These are phyloP conservation scores for Grifola frondosa DNA, from an alignment of 1,284 basidiomycete species.

Conservation along the genomic window DNA sequence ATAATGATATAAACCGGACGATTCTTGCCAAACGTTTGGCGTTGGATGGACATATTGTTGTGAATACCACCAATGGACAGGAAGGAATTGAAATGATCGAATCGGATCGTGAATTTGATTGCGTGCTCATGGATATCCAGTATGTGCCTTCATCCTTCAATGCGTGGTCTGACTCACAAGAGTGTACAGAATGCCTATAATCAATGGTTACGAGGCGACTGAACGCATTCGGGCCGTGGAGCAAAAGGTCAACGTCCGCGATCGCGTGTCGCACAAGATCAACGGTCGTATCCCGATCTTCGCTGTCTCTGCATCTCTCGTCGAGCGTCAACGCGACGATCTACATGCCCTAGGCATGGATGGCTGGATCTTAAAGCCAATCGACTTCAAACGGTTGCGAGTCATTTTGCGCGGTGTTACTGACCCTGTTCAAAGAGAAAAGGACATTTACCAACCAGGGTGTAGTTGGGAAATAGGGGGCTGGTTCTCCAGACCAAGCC, in stretches of 20 bases:
- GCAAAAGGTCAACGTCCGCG: constrained; percentile 22
- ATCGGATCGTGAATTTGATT: constrained; percentile 67
- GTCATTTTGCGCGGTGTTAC: constrained; percentile 60
- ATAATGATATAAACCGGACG: constrained; percentile 76
- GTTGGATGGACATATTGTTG: constrained; percentile 67
- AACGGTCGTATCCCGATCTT: constrained; percentile 81
- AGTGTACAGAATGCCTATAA: constrained; percentile 71
- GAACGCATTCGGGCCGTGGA: constrained; percentile 68
- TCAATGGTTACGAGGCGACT: constrained; percentile 77
- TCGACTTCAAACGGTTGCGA: constrained; percentile 74
- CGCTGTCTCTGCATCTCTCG: constrained; percentile 79
- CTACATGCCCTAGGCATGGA: constrained; percentile 69
- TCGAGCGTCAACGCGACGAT: constrained; percentile 61
- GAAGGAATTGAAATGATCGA: constrained; percentile 68
- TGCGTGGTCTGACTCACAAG: background rate
- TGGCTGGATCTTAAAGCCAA: constrained; percentile 87
- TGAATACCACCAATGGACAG: constrained; percentile 75
- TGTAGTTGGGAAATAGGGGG: constrained; percentile 73
- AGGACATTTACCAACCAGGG: constrained; percentile 59
- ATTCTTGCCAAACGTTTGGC: constrained; percentile 72
- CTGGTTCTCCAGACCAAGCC: constrained; percentile 47
- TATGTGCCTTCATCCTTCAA: constrained; percentile 34
- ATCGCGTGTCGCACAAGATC: constrained; percentile 47
- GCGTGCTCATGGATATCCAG: constrained; percentile 86
- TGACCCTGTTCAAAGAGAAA: constrained; percentile 49